Conservation (phyloP, 2,329 filamentous ascomycete species). For the Botrytis porri region DNA sequence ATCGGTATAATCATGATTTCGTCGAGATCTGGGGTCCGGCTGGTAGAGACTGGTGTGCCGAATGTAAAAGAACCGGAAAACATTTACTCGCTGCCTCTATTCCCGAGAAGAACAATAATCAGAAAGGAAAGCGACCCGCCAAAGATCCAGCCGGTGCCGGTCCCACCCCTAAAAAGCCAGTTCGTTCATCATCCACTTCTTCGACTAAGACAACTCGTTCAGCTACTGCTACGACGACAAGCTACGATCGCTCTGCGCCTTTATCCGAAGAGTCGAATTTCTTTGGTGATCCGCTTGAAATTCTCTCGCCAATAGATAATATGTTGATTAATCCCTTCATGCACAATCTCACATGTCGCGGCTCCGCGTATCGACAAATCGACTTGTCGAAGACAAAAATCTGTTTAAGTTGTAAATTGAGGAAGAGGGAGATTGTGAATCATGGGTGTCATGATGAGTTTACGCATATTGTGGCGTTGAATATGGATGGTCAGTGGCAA, state of each 20-base stretch:
- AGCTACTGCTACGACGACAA: not conserved
- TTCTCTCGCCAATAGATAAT: not conserved
- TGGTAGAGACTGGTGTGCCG: not conserved
- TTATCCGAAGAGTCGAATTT: not conserved
- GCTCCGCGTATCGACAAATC: not conserved
- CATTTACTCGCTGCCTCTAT: not conserved
- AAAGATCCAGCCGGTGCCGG: not conserved
- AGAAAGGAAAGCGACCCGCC: not conserved
- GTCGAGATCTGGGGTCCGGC: not conserved
- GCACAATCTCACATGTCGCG: conserved; percentile 12
- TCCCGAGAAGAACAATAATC: not conserved
- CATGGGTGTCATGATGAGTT: conserved; percentile 11
- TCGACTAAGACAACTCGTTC: not conserved
- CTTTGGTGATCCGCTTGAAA: not conserved
- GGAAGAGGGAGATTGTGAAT: not conserved
- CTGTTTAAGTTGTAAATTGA: not conserved
- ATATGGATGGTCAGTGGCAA: not conserved
- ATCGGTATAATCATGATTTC: not conserved
- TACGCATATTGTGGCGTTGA: not conserved
- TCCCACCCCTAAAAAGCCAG: not conserved
- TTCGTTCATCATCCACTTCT: not conserved
- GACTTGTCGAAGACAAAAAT: not conserved
- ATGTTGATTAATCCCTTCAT: conserved; percentile 12
- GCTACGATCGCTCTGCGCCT: conserved; percentile 1
- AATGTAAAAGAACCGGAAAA: not conserved